Evolutionary conservation across 768 basidiomycete species (phyloP), one percentile per base, ranked within the genome.

Genomic region (Galerina sulciceps): DNA sequence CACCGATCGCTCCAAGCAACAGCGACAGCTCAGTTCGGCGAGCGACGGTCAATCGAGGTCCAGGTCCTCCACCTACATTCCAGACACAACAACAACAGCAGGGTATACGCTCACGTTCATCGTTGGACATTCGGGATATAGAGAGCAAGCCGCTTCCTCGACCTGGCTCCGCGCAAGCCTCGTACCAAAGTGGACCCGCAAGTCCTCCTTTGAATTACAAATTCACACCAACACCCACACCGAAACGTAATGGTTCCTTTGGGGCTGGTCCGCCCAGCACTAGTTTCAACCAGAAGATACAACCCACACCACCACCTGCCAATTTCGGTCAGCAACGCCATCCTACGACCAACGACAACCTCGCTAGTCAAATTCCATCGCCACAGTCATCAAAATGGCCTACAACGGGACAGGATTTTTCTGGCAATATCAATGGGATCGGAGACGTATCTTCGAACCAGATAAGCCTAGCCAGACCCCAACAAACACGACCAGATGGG

Each of bases 61-160:
- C 56, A 41, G 62, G 61, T 1, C 60, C 62, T 26, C 66, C 62
- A 31, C 60, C 65, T 10, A 37, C 63, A 41, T 55, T 60, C 17
- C 65, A 52, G 26, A 44, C 9, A 10, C 59, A 53, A 34, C n/a
- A 49, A 13, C 60, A 57, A 45, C 37, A 38, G 18, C 60, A 58
- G 18, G 36, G 46, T 26, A 36, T 55, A 6, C 63, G 57, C 10
- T 59, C 62, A 10, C 61, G 65, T 48, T 50, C 62, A 17, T 66
- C 65, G 1, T 47, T 66, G 37, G 66, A 59, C 58, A 52, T 61
- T 17, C 57, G 58, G 34, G 68, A 65, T 37, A n/a, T 59, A 10
- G 62, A 63, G 20, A 61, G 57, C 54, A 67, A 67, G 49, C 66
- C 66, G 0, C 53, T 65, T 43, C 64, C 64, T 37, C 59, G 41